Evolutionary conservation across 2,329 filamentous ascomycete genomes (phyloP).

Genomic region (Penicillium sp.): DNA sequence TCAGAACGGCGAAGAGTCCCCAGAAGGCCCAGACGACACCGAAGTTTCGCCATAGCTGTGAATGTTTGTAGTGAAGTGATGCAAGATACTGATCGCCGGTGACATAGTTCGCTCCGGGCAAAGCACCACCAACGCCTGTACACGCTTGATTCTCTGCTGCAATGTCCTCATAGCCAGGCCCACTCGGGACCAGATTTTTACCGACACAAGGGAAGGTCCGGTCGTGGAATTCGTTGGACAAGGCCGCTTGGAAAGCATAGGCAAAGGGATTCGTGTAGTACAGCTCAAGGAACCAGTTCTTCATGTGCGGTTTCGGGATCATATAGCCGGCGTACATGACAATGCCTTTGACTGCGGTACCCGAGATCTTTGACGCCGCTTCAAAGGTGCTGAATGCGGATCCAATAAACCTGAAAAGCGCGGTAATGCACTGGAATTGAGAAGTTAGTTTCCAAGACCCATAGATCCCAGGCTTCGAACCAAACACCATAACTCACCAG

Average conservation of each 20-base stretch:
- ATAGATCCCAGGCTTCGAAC: conserved; percentile 10
- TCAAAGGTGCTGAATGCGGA: conserved; percentile 55
- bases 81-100: conserved; percentile 56
- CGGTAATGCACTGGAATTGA: conserved; percentile 47
- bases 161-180: conserved; percentile 24
- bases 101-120: conserved; percentile 47
- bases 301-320: conserved; percentile 44
- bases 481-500: neutral
- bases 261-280: conserved; percentile 34
- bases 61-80: conserved; percentile 51
- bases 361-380: conserved; percentile 51
- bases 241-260: conserved; percentile 31
- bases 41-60: conserved; percentile 56
- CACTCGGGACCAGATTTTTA: conserved; percentile 28
- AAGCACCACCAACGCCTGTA: conserved; percentile 55
- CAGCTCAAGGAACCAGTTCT: conserved; percentile 48
- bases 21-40: conserved; percentile 61
- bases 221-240: conserved; percentile 33
- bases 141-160: conserved; percentile 42
- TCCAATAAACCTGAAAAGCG: conserved; percentile 53
- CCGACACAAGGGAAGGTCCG: conserved; percentile 30
- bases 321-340: conserved; percentile 40
- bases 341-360: conserved; percentile 28
- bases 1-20: conserved; percentile 55
- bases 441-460: conserved; percentile 23